phyloP scores from a whole-genome alignment of 1,284 basidiomycete species.

The Ustilago cynodontis region DNA sequence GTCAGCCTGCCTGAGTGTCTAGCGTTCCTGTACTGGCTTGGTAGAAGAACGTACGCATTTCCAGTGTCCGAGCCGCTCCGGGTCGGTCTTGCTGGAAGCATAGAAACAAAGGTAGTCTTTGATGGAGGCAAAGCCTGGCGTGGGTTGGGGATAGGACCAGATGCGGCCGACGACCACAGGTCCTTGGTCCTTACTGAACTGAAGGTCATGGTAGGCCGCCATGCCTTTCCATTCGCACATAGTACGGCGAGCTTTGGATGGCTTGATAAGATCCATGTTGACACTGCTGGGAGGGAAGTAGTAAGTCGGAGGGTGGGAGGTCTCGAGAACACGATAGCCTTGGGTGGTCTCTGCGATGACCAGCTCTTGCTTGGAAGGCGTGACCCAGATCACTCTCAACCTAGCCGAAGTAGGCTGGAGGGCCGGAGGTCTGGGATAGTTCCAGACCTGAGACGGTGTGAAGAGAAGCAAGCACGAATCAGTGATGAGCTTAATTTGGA shows the following conservation, averaged over 20 bases:
- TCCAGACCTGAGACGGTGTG: conserved; percentile 52
- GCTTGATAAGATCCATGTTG: conserved; percentile 46
- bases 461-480: not conserved
- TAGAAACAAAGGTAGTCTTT: conserved; percentile 68
- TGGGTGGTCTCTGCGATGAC: conserved; percentile 63
- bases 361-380: conserved; percentile 54
- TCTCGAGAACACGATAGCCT: conserved; percentile 66
- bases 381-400: conserved; percentile 62
- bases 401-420: conserved; percentile 56
- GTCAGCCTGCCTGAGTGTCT: not conserved
- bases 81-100: conserved; percentile 56
- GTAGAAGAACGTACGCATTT: conserved; percentile 46
- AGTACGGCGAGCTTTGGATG: conserved; percentile 58
- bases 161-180: conserved; percentile 52
- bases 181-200: conserved; percentile 42
- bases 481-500: not conserved
- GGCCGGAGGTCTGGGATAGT: conserved; percentile 65
- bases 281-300: conserved; percentile 63
- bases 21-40: not conserved
- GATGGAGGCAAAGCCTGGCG: conserved; percentile 50
- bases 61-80: conserved; percentile 55
- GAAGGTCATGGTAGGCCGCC: conserved; percentile 63
- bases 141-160: conserved; percentile 66
- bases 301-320: conserved; percentile 65
- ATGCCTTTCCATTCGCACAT: conserved; percentile 69